Evolutionary conservation across 192 early-diverging fungal species (phyloP).

Genomic region (Entophlyctis luteolus): DNA sequence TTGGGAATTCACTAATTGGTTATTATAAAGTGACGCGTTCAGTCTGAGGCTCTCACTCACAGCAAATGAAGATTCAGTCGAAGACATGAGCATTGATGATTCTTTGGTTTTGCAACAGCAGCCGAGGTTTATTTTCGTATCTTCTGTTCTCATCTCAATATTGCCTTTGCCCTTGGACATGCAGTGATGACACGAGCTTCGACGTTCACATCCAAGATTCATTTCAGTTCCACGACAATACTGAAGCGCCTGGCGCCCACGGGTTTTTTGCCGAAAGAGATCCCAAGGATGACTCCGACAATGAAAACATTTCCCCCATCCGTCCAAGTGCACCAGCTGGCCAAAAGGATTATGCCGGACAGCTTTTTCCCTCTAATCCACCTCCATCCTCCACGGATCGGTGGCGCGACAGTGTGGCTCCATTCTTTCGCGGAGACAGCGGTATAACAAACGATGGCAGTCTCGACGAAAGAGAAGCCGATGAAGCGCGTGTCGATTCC

Average conservation of each 20-base stretch:
- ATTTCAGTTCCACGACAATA: not conserved
- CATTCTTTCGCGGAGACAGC: conserved; percentile 1
- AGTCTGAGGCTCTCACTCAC: conserved; percentile 1
- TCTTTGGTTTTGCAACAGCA: not conserved
- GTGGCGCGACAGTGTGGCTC: conserved; percentile 15
- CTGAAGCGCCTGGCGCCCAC: not conserved
- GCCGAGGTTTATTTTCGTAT: not conserved
- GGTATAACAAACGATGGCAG: not conserved
- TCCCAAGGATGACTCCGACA: not conserved
- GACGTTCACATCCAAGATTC: conserved; percentile 18
- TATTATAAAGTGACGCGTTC: conserved; percentile 9
- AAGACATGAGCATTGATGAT: conserved; percentile 7
- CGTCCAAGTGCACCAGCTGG: not conserved
- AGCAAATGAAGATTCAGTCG: not conserved
- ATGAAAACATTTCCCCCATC: conserved; percentile 6
- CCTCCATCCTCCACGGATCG: too few species aligned
- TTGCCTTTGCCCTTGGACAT: not conserved
- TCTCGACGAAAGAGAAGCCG: not conserved
- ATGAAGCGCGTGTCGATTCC: not conserved
- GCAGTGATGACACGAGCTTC: conserved; percentile 13
- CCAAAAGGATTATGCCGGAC: not conserved
- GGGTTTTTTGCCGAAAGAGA: not conserved
- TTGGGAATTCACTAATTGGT: not conserved
- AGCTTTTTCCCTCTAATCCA: not conserved
- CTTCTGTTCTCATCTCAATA: not conserved